These are phyloP conservation scores for Erythrobasidium yunnanense DNA, from an alignment of 768 basidiomycete genomes.

Conservation along the genomic window DNA sequence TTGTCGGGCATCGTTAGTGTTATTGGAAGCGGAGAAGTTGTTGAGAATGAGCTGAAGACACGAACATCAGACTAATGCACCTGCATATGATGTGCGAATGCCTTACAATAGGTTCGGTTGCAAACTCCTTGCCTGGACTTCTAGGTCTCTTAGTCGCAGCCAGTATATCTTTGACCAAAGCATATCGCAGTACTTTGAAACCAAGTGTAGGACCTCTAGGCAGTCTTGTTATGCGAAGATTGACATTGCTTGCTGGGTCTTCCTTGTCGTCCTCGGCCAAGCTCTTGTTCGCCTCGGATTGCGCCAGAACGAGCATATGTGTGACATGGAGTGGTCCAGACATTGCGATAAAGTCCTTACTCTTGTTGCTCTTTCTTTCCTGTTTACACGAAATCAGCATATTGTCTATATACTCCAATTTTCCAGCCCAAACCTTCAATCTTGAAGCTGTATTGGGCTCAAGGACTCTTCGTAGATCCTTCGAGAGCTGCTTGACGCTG, in stretches of 20 bases:
- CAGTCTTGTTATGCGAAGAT: constrained; percentile 69
- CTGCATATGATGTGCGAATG: constrained; percentile 22
- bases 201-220: constrained; percentile 86
- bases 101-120: constrained; percentile 80
- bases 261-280: constrained; percentile 28
- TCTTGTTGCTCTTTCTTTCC: constrained; percentile 81
- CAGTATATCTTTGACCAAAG: constrained; percentile 71
- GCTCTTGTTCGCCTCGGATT: constrained; percentile 48
- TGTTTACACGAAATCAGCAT: constrained; percentile 41
- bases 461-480: constrained; percentile 89
- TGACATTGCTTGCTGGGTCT: constrained; percentile 40
- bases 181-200: constrained; percentile 85
- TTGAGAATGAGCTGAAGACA: constrained; percentile 64
- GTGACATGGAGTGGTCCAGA: constrained; percentile 82
- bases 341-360: constrained; percentile 87
- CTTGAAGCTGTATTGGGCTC: constrained; percentile 94
- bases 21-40: constrained; percentile 66
- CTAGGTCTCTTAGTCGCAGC: constrained; percentile 56
- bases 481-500: constrained; percentile 74
- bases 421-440: constrained; percentile 52
- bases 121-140: constrained; percentile 77
- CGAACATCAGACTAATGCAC: neutral
- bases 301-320: constrained; percentile 83
- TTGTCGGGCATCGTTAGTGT: constrained; percentile 68
- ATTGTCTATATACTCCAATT: neutral